A percentile compares a stretch with the other conserved stretches of the same genome.
Conservation (phyloP, 2,329 filamentous ascomycete genomes). For the Aspergillus thermomutatus region DNA sequence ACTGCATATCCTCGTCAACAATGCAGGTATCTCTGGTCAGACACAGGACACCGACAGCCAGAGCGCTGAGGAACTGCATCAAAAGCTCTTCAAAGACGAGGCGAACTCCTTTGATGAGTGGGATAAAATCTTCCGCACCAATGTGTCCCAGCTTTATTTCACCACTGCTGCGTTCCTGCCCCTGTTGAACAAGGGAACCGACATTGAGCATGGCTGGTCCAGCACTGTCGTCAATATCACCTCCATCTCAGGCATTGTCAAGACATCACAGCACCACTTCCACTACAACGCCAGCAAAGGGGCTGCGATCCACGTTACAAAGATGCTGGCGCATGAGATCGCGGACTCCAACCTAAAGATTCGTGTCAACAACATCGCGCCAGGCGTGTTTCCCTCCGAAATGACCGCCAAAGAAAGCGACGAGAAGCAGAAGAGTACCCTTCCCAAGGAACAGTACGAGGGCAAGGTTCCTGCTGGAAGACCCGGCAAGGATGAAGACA, state of each 20-base stretch:
- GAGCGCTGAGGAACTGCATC: slow-evolving; percentile 54
- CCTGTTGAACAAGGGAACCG: slow-evolving; percentile 65
- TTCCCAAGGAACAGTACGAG: slow-evolving; percentile 60
- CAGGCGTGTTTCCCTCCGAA: slow-evolving; percentile 66
- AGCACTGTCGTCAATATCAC: slow-evolving; percentile 69
- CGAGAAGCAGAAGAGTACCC: slow-evolving; percentile 58
- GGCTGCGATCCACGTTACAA: slow-evolving; percentile 68
- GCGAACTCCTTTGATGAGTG: slow-evolving; percentile 64
- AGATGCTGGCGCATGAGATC: slow-evolving; percentile 66
- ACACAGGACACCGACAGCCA: slow-evolving; percentile 49
- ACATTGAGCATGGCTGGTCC: slow-evolving; percentile 53
- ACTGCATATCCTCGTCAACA: slow-evolving; percentile 68
- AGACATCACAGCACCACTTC: slow-evolving; percentile 69
- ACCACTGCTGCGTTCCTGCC: slow-evolving; percentile 69
- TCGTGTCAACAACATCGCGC: slow-evolving; percentile 65
- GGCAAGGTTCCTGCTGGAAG: slow-evolving; percentile 59
- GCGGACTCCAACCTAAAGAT: slow-evolving; percentile 56
- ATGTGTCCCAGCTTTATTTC: slow-evolving; percentile 73
- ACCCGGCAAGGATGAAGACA: slow-evolving; percentile 64
- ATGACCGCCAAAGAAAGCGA: slow-evolving; percentile 61
- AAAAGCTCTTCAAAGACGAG: slow-evolving; percentile 60
- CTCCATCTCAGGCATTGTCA: slow-evolving; percentile 72
- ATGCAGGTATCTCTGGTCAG: slow-evolving; percentile 65
- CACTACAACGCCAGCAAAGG: slow-evolving; percentile 79
- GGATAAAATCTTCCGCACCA: slow-evolving; percentile 69